These are phyloP conservation scores for Nicotiana paniculata DNA, from an alignment of 257 asterid genomes.

Conservation along the genomic window DNA sequence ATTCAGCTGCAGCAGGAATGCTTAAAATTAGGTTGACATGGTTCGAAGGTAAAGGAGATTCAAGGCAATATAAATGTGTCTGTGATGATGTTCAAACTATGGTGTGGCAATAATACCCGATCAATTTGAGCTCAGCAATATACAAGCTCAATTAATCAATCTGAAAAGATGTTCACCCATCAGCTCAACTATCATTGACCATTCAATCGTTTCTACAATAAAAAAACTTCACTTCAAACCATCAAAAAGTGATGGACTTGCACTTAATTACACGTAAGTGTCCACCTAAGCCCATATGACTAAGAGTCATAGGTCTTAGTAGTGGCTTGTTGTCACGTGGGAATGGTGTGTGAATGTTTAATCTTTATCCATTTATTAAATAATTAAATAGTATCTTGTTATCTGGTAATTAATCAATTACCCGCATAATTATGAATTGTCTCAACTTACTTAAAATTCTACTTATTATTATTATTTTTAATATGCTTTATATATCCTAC, in stretches of 20 bases:
- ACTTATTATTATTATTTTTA: too few species aligned
- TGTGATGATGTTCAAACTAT: background rate
- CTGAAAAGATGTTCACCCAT: background rate
- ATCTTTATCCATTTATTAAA: too few species aligned
- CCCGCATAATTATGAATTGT: too few species aligned
- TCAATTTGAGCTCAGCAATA: background rate
- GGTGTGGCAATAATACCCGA: background rate
- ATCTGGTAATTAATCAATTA: too few species aligned
- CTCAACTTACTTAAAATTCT: too few species aligned
- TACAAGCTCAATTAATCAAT: background rate
- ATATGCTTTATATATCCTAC: too few species aligned
- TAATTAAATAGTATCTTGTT: too few species aligned
- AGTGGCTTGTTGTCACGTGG: too few species aligned
- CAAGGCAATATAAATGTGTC: background rate
- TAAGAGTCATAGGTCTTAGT: too few species aligned
- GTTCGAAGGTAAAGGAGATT: background rate
- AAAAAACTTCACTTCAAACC: background rate
- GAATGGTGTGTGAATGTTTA: too few species aligned
- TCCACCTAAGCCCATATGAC: too few species aligned
- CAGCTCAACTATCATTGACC: background rate
- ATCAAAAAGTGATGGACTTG: constrained; percentile 18
- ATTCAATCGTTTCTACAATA: background rate
- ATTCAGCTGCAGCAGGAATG: background rate
- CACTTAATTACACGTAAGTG: too few species aligned
- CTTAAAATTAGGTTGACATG: background rate